Conservation (phyloP, 345 rosid species). For the Lumnitzera racemosa region DNA sequence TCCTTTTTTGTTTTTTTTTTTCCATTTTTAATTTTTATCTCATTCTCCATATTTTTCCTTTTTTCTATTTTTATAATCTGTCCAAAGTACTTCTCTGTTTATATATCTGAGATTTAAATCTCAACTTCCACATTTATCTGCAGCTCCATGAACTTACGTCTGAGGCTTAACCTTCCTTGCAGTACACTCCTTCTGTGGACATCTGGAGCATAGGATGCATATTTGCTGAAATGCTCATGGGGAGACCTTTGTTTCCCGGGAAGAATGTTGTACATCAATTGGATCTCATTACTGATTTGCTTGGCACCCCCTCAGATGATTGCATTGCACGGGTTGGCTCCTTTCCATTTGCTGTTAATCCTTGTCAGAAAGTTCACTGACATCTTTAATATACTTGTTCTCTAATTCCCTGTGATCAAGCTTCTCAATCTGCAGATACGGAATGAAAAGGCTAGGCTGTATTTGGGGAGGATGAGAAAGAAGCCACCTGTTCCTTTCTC, state of each 20-base stretch:
- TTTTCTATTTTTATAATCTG: background rate
- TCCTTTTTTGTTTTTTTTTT: too few relatives aligned
- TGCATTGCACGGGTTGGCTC: slow-evolving; percentile 61
- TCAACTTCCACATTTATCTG: background rate
- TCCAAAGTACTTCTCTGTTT: background rate
- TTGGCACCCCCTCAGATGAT: slow-evolving; percentile 87
- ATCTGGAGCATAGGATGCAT: slow-evolving; percentile 99
- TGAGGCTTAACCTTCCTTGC: slow-evolving; percentile 13
- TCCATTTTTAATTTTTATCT: too few relatives aligned
- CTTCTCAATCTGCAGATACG: slow-evolving; percentile 54
- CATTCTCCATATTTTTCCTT: too few relatives aligned
- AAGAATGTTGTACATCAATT: slow-evolving; percentile 93
- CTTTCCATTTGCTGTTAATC: slow-evolving; percentile 7
- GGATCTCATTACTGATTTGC: slow-evolving; percentile 93
- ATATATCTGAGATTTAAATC: background rate
- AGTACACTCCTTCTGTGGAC: slow-evolving; percentile 97
- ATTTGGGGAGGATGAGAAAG: slow-evolving; percentile 83
- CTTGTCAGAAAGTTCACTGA: slow-evolving; percentile 3
- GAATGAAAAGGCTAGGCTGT: slow-evolving; percentile 96
- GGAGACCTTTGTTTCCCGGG: slow-evolving; percentile 93
- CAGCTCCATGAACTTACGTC: background rate
- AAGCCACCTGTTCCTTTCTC: slow-evolving; percentile 76
- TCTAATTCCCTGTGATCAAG: slow-evolving; percentile 1
- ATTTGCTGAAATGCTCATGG: slow-evolving; percentile 95
- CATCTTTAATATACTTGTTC: background rate